Conservation (phyloP, 2,329 filamentous ascomycete genomes). For the Verticillium zaregamsianum region DNA sequence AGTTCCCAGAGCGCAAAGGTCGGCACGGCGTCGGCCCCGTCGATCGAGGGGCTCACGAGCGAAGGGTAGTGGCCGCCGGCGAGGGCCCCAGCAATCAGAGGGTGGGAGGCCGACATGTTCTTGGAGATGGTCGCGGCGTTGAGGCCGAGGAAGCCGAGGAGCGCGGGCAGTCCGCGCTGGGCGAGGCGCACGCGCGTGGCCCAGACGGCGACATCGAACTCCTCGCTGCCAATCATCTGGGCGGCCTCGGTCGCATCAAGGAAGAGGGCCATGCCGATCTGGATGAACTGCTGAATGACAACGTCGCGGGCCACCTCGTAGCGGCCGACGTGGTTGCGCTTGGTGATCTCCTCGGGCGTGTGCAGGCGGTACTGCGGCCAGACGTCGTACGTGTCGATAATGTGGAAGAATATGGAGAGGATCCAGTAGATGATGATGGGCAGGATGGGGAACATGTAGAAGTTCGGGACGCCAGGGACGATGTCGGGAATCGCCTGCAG, state of each 20-base stretch:
- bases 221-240: conserved; percentile 71
- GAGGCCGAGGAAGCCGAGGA: conserved; percentile 70
- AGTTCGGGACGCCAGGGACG: conserved; percentile 75
- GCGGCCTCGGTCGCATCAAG: conserved; percentile 69
- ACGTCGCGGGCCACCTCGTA: conserved; percentile 89
- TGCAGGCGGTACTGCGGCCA: conserved; percentile 92
- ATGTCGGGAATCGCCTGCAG: conserved; percentile 67
- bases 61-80: conserved; percentile 78
- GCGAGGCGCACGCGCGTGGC: conserved; percentile 75
- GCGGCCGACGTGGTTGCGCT: conserved; percentile 81
- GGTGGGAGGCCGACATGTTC: conserved; percentile 67
- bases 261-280: conserved; percentile 66
- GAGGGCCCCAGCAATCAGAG: conserved; percentile 69
- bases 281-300: conserved; percentile 84
- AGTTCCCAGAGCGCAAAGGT: conserved; percentile 85
- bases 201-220: conserved; percentile 88
- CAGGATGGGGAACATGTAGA: conserved; percentile 68
- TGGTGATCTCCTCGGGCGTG: conserved; percentile 84
- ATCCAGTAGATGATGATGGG: conserved; percentile 87
- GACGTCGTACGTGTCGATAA: conserved; percentile 78
- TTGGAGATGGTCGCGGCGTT: conserved; percentile 72
- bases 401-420: conserved; percentile 80
- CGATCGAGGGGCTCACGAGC: conserved; percentile 55
- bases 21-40: conserved; percentile 52
- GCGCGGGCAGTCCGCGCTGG: conserved; percentile 70